Evolutionary conservation across 2,329 filamentous ascomycete species (phyloP).

Genomic region (Talaromyces sp.): DNA sequence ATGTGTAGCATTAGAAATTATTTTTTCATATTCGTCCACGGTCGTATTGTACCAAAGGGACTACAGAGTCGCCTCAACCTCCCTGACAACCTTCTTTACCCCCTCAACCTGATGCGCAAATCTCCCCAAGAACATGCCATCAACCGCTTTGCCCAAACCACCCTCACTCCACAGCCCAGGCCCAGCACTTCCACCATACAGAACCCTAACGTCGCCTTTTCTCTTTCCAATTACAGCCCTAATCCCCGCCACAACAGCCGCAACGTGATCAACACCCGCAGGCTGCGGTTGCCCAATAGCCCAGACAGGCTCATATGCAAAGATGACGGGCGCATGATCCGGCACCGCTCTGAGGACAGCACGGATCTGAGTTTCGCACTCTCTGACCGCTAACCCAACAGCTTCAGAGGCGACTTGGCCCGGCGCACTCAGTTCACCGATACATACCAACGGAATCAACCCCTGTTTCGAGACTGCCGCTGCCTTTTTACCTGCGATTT

Average conservation of each 20-base stretch:
- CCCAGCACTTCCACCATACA: slow-evolving; percentile 81
- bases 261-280: slow-evolving; percentile 68
- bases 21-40: not conserved
- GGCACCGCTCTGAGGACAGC: slow-evolving; percentile 61
- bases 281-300: slow-evolving; percentile 74
- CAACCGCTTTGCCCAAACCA: slow-evolving; percentile 63
- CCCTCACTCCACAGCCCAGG: slow-evolving; percentile 63
- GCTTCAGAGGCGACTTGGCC: slow-evolving; percentile 45
- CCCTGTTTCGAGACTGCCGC: slow-evolving; percentile 64
- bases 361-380: slow-evolving; percentile 64
- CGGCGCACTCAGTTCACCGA: slow-evolving; percentile 63
- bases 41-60: not conserved
- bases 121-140: slow-evolving; percentile 75
- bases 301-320: slow-evolving; percentile 88
- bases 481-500: slow-evolving; percentile 63
- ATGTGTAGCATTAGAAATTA: not conserved
- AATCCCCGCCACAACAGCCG: slow-evolving; percentile 64
- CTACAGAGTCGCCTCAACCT: slow-evolving; percentile 54
- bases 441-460: slow-evolving; percentile 73
- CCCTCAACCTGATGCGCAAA: slow-evolving; percentile 75
- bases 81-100: slow-evolving; percentile 67
- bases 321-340: slow-evolving; percentile 62
- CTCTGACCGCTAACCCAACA: slow-evolving; percentile 58
- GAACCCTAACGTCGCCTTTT: slow-evolving; percentile 60
- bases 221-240: slow-evolving; percentile 53